Percentiles rank a stretch among this genome's conserved stretches.
Conservation (phyloP, 2,329 filamentous ascomycete genomes). For the Xylogone sp. region DNA sequence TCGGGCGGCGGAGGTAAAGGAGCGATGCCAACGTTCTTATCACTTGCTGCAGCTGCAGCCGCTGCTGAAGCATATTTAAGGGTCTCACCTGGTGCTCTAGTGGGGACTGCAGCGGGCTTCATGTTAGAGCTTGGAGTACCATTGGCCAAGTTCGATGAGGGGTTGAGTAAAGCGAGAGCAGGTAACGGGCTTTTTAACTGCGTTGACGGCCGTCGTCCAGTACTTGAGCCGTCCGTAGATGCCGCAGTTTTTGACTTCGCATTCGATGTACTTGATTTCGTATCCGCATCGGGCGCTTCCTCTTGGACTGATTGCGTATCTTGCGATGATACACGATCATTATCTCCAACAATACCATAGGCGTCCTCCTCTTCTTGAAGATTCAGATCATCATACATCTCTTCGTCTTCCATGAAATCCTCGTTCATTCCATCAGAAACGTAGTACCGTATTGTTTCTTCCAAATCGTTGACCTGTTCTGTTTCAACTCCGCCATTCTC, state of each 20-base stretch:
- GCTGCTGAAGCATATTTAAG: constrained; percentile 97
- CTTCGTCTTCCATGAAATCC: constrained; percentile 92
- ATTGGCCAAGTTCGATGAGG: constrained; percentile 58
- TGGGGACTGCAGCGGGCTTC: constrained; percentile 89
- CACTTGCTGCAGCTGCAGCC: constrained; percentile 87
- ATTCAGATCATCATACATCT: constrained; percentile 90
- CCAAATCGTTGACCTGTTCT: constrained; percentile 80
- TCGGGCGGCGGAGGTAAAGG: constrained; percentile 89
- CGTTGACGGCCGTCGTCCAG: constrained; percentile 70
- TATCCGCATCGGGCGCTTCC: constrained; percentile 63
- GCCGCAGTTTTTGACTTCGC: constrained; percentile 49
- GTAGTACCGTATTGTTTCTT: constrained; percentile 93
- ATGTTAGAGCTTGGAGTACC: constrained; percentile 61
- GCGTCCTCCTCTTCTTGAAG: constrained; percentile 88
- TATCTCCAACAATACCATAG: constrained; percentile 76
- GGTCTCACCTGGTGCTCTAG: constrained; percentile 80
- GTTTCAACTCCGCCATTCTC: constrained; percentile 91
- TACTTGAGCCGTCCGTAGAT: constrained; percentile 53
- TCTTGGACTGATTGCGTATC: constrained; percentile 91
- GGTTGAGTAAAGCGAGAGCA: constrained; percentile 86
- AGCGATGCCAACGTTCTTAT: constrained; percentile 86
- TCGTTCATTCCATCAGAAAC: constrained; percentile 84
- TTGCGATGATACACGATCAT: constrained; percentile 89
- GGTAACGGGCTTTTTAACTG: constrained; percentile 93
- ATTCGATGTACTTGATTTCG: constrained; percentile 37